Conservation (phyloP, 495 filamentous ascomycete genomes). For the Friedmanniomyces endolithicus region DNA sequence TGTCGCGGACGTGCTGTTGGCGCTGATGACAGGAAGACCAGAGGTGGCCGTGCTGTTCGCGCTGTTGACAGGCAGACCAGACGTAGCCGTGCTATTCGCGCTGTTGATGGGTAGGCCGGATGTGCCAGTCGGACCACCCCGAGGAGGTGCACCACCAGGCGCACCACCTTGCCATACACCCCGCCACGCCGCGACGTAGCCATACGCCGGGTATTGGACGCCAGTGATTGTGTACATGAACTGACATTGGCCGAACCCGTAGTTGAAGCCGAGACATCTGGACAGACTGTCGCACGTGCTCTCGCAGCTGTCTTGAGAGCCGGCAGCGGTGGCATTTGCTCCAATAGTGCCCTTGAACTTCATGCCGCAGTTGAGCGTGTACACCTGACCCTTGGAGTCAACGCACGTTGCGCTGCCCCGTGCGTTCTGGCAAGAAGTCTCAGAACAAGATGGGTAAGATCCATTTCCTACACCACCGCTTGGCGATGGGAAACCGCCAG, state of each 20-base stretch:
- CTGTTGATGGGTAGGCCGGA: conserved; percentile 1
- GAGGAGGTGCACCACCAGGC: background rate
- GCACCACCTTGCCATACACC: background rate
- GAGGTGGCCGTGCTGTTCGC: background rate
- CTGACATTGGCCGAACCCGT: background rate
- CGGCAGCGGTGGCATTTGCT: background rate
- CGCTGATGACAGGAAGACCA: background rate
- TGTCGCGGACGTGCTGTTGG: background rate
- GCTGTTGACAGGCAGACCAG: too few species aligned
- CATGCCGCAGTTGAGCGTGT: conserved; percentile 9
- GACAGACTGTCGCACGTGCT: background rate
- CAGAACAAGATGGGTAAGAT: background rate
- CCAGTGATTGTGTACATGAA: background rate
- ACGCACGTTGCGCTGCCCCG: background rate
- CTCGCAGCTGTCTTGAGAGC: background rate
- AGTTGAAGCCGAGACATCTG: conserved; percentile 3
- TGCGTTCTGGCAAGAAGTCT: background rate
- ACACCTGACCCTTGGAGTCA: conserved; percentile 3
- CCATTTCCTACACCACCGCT: background rate
- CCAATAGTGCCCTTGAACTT: background rate
- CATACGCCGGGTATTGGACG: background rate
- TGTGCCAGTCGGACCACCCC: background rate
- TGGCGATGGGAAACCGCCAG: background rate
- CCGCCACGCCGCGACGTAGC: conserved; percentile 6
- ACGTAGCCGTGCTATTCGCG: background rate